Evolutionary conservation across 2,329 filamentous ascomycete species (phyloP), one percentile per base, ranked within the genome.

Genomic region (Huntiella omanensis): DNA sequence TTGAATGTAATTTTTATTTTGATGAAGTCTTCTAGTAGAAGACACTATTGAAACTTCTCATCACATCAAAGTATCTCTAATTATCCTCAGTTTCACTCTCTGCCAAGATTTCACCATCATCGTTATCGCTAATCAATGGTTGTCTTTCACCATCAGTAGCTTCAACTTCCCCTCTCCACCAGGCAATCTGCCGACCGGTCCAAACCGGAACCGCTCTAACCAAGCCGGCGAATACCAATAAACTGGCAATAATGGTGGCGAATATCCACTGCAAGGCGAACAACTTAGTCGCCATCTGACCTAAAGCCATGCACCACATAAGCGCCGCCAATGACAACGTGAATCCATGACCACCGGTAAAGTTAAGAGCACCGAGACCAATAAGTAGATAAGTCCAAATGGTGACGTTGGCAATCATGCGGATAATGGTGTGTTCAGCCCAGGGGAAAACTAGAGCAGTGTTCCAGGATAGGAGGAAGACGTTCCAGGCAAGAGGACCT

Each of bases 201-300:
- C 77, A 67, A 16, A 71, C 71, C 0, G 80, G 80, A 33, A 82
- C 61, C 2, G 74, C 79, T 45, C 85, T 66, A 12, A 70, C 61
- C 2, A 83, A 55, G 1, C 81, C 84, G 13, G 74, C 62, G 15
- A 86, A 59, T 58, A 91, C 80, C 45, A 92, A 71, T 19, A 83
- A 58, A 1, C 69, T 73, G 69, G 88, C 86, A 59, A 93, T 85
- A 51, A 76, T 68, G 57, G 92, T 91, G 33, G 85, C 82, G 59
- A 93, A 93, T 62, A 92, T 88, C 85, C 85, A 93, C 64, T 94
- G 86, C 52, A 93, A 68, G 5, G 83, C 82, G 53, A 92, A 68
- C 49, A 79, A 61, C 58, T 85, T 76, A 55, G 71, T 69, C 43
- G 77, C 65, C 63, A 92, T 77, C 60, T 94, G 86, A 11, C 75